Base-by-base conservation (phyloP, 495 filamentous ascomycete species). In the Hypoxylon crocopeplum region DNA sequence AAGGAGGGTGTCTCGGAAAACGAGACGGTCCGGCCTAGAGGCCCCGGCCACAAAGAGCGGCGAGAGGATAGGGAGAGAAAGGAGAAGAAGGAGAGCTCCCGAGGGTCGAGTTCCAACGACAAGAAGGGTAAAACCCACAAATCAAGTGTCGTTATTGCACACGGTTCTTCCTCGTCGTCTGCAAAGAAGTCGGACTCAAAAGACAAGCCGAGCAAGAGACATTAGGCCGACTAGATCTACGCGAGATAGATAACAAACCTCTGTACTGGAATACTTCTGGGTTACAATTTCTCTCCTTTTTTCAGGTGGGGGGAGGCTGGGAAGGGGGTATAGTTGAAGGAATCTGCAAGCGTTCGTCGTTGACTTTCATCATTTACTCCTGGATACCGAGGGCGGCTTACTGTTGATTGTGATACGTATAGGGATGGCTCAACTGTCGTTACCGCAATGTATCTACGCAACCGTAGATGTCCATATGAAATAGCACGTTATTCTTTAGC, bases 1-100 rank as follows among this genome's bases (percentile, higher is more conserved):
- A 70, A 67, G 19, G 67, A 70, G 27, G 64, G 64, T 10, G 63
- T 67, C 21, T 64, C 67, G 13, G 59, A 70, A 39, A 48, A 59
- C 38, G 63, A 67, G 29, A 32, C 47, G 4, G 21, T 30, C 1
- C 57, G 50, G 33, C 27, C 56, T 15, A 55, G 64, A 13, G 41
- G 27, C 12, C 59, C 64, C 20, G 39, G 54, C 7, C 64, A 62
- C 22, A 62, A 55, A n/a, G 64, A 67, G 27, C 56, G 56, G 11
- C 64, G 65, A n/a, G 60, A 68, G 2, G 60, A 65, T 15, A 59
- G 48, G 30, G 60, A 63, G 19, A 65, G 55, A 20, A 69, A 37
- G 47, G 56, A 59, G 8, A 67, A 69, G 44, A 63, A 62, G 41
- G 62, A 64, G 7, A 50, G 38, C 10, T 17, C 45, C 5, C 56